phyloP scores from a whole-genome alignment of 2,329 filamentous ascomycete genomes.

The Xylariaceae sp. region DNA sequence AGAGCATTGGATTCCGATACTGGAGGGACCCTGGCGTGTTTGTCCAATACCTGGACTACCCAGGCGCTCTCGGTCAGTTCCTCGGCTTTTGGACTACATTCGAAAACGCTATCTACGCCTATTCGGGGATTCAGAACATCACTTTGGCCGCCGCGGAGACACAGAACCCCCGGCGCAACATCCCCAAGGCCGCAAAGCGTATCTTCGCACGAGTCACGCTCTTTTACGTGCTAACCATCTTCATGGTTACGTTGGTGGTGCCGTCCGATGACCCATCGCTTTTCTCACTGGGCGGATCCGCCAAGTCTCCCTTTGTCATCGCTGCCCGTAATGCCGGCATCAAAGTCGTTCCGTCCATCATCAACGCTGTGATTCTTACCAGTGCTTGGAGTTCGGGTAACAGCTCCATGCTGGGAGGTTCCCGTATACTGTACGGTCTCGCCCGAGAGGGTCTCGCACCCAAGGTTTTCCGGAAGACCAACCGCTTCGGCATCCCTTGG shows the following conservation, averaged over 20 bases:
- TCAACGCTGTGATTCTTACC: constrained; percentile 59
- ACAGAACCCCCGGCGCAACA: constrained; percentile 32
- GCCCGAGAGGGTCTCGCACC: constrained; percentile 54
- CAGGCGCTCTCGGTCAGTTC: constrained; percentile 32
- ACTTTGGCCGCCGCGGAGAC: constrained; percentile 35
- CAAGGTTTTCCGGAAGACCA: constrained; percentile 44
- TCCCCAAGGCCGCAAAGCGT: constrained; percentile 27
- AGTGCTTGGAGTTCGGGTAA: constrained; percentile 56
- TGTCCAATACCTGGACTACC: constrained; percentile 34
- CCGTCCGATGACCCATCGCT: constrained; percentile 3
- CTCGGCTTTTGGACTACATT: constrained; percentile 49
- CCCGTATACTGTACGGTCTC: constrained; percentile 53
- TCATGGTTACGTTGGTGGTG: constrained; percentile 13
- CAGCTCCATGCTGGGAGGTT: constrained; percentile 53
- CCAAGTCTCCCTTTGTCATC: constrained; percentile 50
- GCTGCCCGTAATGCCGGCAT: constrained; percentile 57
- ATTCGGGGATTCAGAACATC: constrained; percentile 31
- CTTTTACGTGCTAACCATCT: constrained; percentile 13
- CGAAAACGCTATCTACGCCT: constrained; percentile 37
- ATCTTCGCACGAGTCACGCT: constrained; percentile 11
- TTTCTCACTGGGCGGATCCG: neutral
- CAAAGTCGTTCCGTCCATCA: constrained; percentile 49
- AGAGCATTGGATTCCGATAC: constrained; percentile 47
- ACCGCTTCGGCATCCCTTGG: constrained; percentile 48
- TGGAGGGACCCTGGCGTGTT: constrained; percentile 48